Base-by-base conservation (phyloP, 176 grass and related monocot species). In the Thinopyrum elongatum region DNA sequence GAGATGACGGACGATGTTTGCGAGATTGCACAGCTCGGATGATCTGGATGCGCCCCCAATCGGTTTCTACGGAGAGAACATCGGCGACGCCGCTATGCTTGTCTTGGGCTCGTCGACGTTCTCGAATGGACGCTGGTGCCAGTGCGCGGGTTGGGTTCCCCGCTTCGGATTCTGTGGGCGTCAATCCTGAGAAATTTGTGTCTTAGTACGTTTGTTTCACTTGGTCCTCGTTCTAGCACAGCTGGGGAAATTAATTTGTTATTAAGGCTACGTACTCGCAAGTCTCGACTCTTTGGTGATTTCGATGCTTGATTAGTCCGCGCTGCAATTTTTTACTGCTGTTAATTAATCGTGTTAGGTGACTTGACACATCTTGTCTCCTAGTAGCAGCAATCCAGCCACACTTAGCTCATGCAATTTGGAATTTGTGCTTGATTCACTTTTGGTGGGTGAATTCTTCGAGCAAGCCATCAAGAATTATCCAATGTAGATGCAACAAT, bases 231-330 rank as follows among this genome's bases (percentile, higher is more conserved):
- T 60, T 46, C 36, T 67, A 36, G 74, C 49, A 1, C 31, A 66
- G 25, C 41, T 31, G 65, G 31, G 41, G 11, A 59, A 35, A 28
- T 35, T 83, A 78, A 41, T 78, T 77, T 83, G 26, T 75, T 73
- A 46, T 5, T 2, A 76, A 42, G 35, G 22, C 63, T 78, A 25
- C 71, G 10, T 84, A 38, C 55, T 25, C 38, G 26, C 58, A 51
- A 71, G 30, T 19, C 38, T 44, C 42, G 17, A 4, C 12, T 41
- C 2, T 2, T 16, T 10, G 36, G 60, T 87, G 22, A 70, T 64
- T 87, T 84, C 5, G 36, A 76, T 75, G 47, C 29, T 81, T 87
- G 39, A 64, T 83, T 74, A 69, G 68, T 35, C 5, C 6, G 5
- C 35, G 0, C 41, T 87, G 15, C 33, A 36, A 47, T 19, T 19